These are phyloP conservation scores for Populus hybrid DNA, from an alignment of 441 rosid species.

Conservation along the genomic window DNA sequence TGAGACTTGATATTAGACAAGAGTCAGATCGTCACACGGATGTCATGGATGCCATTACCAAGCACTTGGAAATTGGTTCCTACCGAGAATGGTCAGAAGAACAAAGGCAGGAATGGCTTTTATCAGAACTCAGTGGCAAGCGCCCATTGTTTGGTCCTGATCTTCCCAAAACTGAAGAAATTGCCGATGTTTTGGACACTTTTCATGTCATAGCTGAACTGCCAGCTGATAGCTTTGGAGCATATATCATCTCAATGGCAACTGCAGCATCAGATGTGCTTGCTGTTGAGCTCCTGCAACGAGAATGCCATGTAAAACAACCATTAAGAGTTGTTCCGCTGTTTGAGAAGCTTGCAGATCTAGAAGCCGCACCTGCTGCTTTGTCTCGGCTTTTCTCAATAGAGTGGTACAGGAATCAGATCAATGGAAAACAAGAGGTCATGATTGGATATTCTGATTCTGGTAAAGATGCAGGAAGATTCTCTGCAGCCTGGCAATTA, in stretches of 20 bases:
- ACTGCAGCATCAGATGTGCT: conserved; percentile 92
- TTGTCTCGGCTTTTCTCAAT: conserved; percentile 80
- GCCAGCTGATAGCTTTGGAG: conserved; percentile 85
- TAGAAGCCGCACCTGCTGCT: conserved; percentile 96
- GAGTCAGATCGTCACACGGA: conserved; percentile 97
- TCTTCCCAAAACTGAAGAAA: conserved; percentile 92
- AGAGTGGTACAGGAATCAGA: conserved; percentile 84
- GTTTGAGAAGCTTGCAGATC: conserved; percentile 95
- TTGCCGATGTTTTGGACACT: conserved; percentile 83
- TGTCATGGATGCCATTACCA: conserved; percentile 88
- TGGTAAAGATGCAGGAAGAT: conserved; percentile 92
- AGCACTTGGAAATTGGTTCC: conserved; percentile 79
- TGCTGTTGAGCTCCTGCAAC: conserved; percentile 92
- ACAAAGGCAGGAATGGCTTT: conserved; percentile 81
- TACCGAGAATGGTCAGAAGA: conserved; percentile 94
- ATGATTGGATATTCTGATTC: conserved; percentile 99
- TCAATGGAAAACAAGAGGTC: conserved; percentile 93
- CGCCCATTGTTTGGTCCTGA: conserved; percentile 95
- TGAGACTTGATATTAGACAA: conserved; percentile 90
- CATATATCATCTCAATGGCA: conserved; percentile 98
- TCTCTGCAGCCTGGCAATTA: conserved; percentile 92
- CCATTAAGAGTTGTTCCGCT: conserved; percentile 95
- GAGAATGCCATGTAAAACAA: conserved; percentile 77
- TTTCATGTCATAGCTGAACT: conserved; percentile 85
- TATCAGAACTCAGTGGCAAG: conserved; percentile 82